Evolutionary conservation across 345 rosid species (phyloP).

Genomic region (Ceriops zippeliana): DNA sequence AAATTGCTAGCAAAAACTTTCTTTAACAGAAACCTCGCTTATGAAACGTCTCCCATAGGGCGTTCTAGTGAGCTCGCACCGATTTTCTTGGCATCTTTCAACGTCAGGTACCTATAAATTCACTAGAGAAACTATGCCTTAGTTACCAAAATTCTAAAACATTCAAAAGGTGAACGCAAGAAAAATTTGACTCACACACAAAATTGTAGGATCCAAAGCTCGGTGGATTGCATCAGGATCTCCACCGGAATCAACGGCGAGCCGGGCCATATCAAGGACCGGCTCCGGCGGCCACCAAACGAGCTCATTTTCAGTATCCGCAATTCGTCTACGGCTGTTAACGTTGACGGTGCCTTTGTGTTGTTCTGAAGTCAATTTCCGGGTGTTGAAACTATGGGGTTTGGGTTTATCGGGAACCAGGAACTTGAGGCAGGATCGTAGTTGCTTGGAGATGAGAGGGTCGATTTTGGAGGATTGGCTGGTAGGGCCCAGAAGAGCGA

Average conservation of each 20-base stretch:
- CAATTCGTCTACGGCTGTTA: not conserved
- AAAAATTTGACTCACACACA: constrained; percentile 42
- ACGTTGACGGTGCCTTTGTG: not conserved
- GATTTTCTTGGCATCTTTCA: constrained; percentile 40
- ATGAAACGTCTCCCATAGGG: constrained; percentile 76
- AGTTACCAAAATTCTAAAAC: not conserved
- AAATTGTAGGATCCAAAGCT: constrained; percentile 61
- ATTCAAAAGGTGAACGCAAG: not conserved
- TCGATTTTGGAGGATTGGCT: constrained; percentile 41
- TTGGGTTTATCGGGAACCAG: constrained; percentile 52
- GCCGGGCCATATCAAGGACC: constrained; percentile 80
- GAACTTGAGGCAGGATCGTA: constrained; percentile 66
- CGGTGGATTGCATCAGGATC: constrained; percentile 64
- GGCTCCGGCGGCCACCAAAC: constrained; percentile 93
- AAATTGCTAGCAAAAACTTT: too few species aligned
- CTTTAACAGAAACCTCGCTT: constrained; percentile 40
- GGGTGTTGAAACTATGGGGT: constrained; percentile 10
- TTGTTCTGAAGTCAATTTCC: constrained; percentile 12
- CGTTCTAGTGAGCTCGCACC: constrained; percentile 72
- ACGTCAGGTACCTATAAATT: constrained; percentile 58
- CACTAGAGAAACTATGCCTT: constrained; percentile 6
- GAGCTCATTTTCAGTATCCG: constrained; percentile 47
- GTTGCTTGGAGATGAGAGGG: constrained; percentile 51
- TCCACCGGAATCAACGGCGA: constrained; percentile 83
- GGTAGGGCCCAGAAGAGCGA: constrained; percentile 59